Percentiles rank a stretch among this genome's conserved stretches.
phyloP scores from a whole-genome alignment of 495 filamentous ascomycete species.

The Penicillium fimorum region DNA sequence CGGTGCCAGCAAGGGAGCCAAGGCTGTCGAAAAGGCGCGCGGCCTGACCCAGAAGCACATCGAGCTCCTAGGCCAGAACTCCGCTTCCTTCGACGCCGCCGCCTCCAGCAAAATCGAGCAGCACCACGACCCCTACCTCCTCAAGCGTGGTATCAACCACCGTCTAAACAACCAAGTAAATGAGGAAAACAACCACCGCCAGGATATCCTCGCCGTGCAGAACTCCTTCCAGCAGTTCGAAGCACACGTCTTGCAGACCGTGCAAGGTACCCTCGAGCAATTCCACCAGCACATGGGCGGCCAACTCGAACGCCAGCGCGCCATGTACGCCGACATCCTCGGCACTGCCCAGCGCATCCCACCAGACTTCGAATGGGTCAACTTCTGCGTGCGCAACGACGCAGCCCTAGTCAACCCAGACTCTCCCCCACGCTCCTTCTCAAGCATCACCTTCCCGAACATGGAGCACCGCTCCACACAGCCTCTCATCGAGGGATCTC shows the following conservation, averaged over 20 bases:
- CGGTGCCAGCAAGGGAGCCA: conserved; percentile 82
- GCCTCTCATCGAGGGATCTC: conserved; percentile 77
- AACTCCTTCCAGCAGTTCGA: conserved; percentile 88
- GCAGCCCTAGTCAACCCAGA: conserved; percentile 77
- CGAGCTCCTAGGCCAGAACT: conserved; percentile 82
- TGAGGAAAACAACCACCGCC: conserved; percentile 91
- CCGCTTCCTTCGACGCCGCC: conserved; percentile 69
- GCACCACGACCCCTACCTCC: conserved; percentile 80
- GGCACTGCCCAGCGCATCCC: conserved; percentile 74
- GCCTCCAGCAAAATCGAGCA: conserved; percentile 63
- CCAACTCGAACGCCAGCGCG: conserved; percentile 75
- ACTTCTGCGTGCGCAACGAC: conserved; percentile 68
- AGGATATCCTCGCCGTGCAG: conserved; percentile 86
- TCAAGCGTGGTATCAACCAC: conserved; percentile 77
- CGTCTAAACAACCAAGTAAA: conserved; percentile 85
- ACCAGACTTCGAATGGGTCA: conserved; percentile 89
- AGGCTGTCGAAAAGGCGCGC: conserved; percentile 88
- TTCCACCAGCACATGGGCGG: conserved; percentile 75
- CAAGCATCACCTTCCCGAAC: conserved; percentile 79
- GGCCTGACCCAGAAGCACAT: conserved; percentile 90
- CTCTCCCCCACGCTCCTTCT: conserved; percentile 65
- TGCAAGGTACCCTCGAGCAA: conserved; percentile 76
- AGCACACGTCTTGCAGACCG: conserved; percentile 74
- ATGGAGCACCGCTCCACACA: conserved; percentile 77
- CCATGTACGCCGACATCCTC: conserved; percentile 81